Percentiles rank a stretch among this genome's conserved stretches.
phyloP scores from a whole-genome alignment of 352 stramenopile species.

The Phytophthora litchii region DNA sequence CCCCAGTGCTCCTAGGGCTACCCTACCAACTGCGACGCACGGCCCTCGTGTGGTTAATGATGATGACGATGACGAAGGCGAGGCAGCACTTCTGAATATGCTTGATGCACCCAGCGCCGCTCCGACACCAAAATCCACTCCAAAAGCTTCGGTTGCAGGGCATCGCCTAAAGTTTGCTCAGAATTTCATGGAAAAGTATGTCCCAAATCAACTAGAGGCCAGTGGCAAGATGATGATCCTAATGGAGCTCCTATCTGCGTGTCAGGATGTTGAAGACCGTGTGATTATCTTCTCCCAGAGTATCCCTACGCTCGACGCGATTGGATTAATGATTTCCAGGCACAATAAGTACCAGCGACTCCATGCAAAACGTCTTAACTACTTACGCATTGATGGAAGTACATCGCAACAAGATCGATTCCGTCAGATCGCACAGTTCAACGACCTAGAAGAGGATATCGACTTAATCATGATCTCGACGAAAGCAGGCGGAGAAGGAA shows the following conservation, averaged over 20 bases:
- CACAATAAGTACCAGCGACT: slow-evolving; percentile 63
- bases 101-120: slow-evolving; percentile 25
- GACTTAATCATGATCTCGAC: slow-evolving; percentile 90
- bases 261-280: slow-evolving; percentile 75
- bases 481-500: slow-evolving; percentile 85
- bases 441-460: slow-evolving; percentile 79
- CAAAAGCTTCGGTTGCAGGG: neutral
- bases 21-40: neutral
- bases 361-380: slow-evolving; percentile 53
- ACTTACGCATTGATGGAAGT: slow-evolving; percentile 84
- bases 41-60: slow-evolving; percentile 12
- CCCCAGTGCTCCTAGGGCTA: slow-evolving; percentile 1
- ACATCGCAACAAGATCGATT: slow-evolving; percentile 83
- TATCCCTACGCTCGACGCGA: slow-evolving; percentile 84
- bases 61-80: slow-evolving; percentile 41
- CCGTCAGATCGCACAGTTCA: slow-evolving; percentile 82
- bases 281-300: slow-evolving; percentile 92
- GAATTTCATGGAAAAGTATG: slow-evolving; percentile 67
- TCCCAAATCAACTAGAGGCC: slow-evolving; percentile 53
- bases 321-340: slow-evolving; percentile 71
- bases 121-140: slow-evolving; percentile 4
- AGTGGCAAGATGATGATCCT: slow-evolving; percentile 90
- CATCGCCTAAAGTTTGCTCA: slow-evolving; percentile 81
- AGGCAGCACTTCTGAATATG: slow-evolving; percentile 53
- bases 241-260: slow-evolving; percentile 78